Conservation (phyloP, 2,329 filamentous ascomycete species). For the Xylariaceae sp. region DNA sequence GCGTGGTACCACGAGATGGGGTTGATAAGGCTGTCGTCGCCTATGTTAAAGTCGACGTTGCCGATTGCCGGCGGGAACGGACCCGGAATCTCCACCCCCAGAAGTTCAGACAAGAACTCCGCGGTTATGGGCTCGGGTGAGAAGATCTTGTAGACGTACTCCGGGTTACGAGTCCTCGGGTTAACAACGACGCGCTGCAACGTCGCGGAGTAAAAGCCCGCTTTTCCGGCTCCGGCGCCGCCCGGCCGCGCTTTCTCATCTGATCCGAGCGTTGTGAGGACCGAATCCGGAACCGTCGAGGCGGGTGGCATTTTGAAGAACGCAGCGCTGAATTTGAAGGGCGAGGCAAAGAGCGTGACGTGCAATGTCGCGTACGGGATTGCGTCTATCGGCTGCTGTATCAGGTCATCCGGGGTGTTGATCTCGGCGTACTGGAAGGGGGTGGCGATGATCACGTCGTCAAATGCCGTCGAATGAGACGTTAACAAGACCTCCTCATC, state of each 20-base stretch:
- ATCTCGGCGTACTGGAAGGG: constrained; percentile 81
- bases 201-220: constrained; percentile 83
- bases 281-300: constrained; percentile 62
- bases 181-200: constrained; percentile 64
- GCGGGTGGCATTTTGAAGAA: constrained; percentile 66
- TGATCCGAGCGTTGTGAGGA: constrained; percentile 76
- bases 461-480: constrained; percentile 56
- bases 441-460: constrained; percentile 76
- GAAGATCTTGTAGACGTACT: constrained; percentile 65
- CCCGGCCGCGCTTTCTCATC: constrained; percentile 50
- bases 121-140: constrained; percentile 51
- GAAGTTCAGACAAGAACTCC: constrained; percentile 49
- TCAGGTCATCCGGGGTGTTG: constrained; percentile 40
- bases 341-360: constrained; percentile 83
- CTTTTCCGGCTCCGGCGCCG: constrained; percentile 60
- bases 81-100: constrained; percentile 46
- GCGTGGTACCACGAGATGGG: constrained; percentile 73
- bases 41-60: constrained; percentile 25
- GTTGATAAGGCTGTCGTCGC: constrained; percentile 32
- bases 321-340: constrained; percentile 62
- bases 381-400: constrained; percentile 66
- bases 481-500: too few relatives aligned
- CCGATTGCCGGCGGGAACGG: constrained; percentile 29
- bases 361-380: constrained; percentile 86
- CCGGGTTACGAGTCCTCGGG: constrained; percentile 48